A percentile compares a stretch with the other conserved stretches of the same genome.
Evolutionary conservation across 805 yeast genomes (phyloP).

Genomic region (Metschnikowia amazonensis): DNA sequence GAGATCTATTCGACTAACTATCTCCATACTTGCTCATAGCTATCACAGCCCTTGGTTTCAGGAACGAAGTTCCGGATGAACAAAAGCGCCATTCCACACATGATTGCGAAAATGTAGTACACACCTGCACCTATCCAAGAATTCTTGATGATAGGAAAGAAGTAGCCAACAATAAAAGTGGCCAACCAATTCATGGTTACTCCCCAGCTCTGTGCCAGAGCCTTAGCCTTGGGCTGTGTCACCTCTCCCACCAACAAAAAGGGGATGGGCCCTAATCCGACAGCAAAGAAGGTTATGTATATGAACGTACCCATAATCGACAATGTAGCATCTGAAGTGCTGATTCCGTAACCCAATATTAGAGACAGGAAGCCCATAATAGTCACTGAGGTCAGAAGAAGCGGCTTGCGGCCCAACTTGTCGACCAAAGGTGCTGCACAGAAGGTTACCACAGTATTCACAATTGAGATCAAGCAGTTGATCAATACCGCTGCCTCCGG

Average conservation of each 20-base stretch:
- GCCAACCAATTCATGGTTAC: constrained; percentile 89
- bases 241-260: constrained; percentile 84
- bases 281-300: constrained; percentile 82
- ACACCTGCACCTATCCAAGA: constrained; percentile 68
- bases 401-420: constrained; percentile 66
- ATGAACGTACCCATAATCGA: constrained; percentile 63
- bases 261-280: constrained; percentile 95
- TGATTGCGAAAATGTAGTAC: constrained; percentile 64
- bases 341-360: constrained; percentile 64
- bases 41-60: constrained; percentile 65
- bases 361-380: constrained; percentile 67
- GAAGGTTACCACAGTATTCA: constrained; percentile 72
- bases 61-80: constrained; percentile 55
- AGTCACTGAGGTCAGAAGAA: constrained; percentile 60
- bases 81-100: constrained; percentile 47
- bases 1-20: not conserved
- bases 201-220: constrained; percentile 90
- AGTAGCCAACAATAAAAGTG: constrained; percentile 74
- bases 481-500: constrained; percentile 69
- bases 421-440: constrained; percentile 76
- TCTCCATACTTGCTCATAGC: constrained; percentile 68
- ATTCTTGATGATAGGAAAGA: constrained; percentile 70
- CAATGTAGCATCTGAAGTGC: constrained; percentile 40
- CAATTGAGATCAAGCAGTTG: constrained; percentile 71
- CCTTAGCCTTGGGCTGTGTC: constrained; percentile 75